These are phyloP conservation scores for Podaxis pistillaris DNA, from an alignment of 768 basidiomycete species.

Conservation along the genomic window DNA sequence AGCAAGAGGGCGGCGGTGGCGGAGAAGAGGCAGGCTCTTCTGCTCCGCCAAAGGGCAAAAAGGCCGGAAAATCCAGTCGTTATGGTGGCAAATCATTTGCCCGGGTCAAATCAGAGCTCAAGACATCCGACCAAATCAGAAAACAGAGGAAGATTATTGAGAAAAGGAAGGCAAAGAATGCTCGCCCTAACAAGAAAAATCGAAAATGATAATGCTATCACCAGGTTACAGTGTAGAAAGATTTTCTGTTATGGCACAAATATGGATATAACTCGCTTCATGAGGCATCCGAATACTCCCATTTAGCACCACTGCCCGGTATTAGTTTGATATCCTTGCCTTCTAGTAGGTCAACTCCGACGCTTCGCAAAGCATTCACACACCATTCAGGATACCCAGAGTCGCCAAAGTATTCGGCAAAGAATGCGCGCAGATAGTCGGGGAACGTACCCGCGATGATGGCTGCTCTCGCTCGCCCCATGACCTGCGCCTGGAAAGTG, in stretches of 20 bases:
- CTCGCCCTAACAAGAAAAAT: slow-evolving; percentile 58
- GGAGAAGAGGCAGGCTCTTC: slow-evolving; percentile 13
- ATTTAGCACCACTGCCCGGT: slow-evolving; percentile 66
- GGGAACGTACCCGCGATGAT: slow-evolving; percentile 80
- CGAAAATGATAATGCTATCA: slow-evolving; percentile 34
- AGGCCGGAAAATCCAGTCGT: slow-evolving; percentile 40
- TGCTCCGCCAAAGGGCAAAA: slow-evolving; percentile 17
- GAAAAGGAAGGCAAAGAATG: slow-evolving; percentile 74
- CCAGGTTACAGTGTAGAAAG: not conserved
- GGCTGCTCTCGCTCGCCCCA: slow-evolving; percentile 82
- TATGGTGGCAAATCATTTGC: slow-evolving; percentile 59
- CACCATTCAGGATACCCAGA: slow-evolving; percentile 88
- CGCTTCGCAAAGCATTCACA: slow-evolving; percentile 77
- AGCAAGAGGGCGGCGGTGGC: slow-evolving; percentile 29
- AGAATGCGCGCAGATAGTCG: slow-evolving; percentile 72
- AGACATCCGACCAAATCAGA: slow-evolving; percentile 83
- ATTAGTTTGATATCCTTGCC: slow-evolving; percentile 48
- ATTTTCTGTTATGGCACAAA: too few relatives aligned
- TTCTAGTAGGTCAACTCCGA: slow-evolving; percentile 80
- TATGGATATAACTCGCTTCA: slow-evolving; percentile 11
- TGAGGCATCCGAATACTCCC: slow-evolving; percentile 67
- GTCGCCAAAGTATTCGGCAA: slow-evolving; percentile 72
- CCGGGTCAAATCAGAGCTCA: slow-evolving; percentile 79
- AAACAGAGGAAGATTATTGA: slow-evolving; percentile 67
- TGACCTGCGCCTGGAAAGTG: slow-evolving; percentile 82